Conservation (phyloP, 768 basidiomycete genomes). For the Rickenella mellea region DNA sequence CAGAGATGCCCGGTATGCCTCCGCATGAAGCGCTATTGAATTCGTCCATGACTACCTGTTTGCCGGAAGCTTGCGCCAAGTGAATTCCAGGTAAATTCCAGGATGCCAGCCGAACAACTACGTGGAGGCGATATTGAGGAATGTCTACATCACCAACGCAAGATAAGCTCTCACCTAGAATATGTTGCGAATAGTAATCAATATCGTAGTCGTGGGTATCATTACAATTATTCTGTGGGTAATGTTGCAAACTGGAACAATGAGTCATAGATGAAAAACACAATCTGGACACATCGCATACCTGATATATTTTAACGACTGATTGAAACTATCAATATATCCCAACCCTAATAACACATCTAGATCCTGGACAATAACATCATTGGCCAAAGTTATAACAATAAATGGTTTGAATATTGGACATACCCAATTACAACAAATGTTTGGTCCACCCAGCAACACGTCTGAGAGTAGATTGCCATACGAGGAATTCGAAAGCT, state of each 20-base stretch:
- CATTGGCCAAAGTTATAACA: background rate
- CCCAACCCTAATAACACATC: conserved; percentile 32
- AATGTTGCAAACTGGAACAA: conserved; percentile 35
- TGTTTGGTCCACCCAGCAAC: conserved; percentile 38
- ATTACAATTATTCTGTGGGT: conserved; percentile 39
- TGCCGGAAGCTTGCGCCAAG: conserved; percentile 20
- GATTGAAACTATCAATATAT: conserved; percentile 25
- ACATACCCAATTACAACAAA: conserved; percentile 44
- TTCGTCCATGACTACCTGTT: conserved; percentile 39
- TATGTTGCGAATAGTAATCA: conserved; percentile 35
- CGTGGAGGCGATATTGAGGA: background rate
- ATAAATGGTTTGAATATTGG: background rate
- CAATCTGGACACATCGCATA: conserved; percentile 15
- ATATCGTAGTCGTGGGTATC: conserved; percentile 26
- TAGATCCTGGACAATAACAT: conserved; percentile 25
- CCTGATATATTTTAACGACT: conserved; percentile 40
- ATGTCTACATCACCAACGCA: no score
- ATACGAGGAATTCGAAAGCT: conserved; percentile 25
- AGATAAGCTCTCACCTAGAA: conserved; percentile 27
- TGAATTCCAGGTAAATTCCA: conserved; percentile 40
- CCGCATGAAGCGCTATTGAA: conserved; percentile 48
- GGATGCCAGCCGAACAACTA: conserved; percentile 28
- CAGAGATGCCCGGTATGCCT: conserved; percentile 37
- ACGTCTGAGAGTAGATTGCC: conserved; percentile 28
- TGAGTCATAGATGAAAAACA: background rate